These are phyloP conservation scores for Candida vartiovaarae DNA, from an alignment of 805 yeast genomes.

Conservation along the genomic window DNA sequence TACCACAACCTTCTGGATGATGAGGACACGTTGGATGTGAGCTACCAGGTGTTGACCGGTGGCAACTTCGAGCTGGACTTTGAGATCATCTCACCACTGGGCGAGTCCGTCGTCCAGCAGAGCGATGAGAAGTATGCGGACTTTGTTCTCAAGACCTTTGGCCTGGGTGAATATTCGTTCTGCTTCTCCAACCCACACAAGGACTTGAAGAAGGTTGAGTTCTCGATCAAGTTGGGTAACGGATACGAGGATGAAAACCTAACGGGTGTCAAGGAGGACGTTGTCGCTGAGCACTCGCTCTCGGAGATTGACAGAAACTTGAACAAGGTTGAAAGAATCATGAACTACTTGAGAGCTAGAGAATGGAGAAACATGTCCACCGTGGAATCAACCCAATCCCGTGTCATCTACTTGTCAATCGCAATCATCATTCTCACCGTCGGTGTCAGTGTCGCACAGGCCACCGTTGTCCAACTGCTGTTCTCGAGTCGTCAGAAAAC, in stretches of 20 bases:
- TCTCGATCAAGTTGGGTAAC: slow-evolving; percentile 47
- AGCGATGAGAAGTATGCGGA: slow-evolving; percentile 59
- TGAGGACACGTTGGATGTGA: slow-evolving; percentile 33
- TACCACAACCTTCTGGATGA: slow-evolving; percentile 30
- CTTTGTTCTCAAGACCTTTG: slow-evolving; percentile 49
- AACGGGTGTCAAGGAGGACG: slow-evolving; percentile 40
- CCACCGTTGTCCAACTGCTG: slow-evolving; percentile 74
- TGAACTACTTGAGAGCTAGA: slow-evolving; percentile 90
- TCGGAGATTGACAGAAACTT: slow-evolving; percentile 53
- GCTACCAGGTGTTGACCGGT: slow-evolving; percentile 49
- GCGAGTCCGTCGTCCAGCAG: slow-evolving; percentile 40
- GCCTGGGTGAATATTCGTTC: slow-evolving; percentile 56
- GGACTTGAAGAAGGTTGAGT: slow-evolving; percentile 57
- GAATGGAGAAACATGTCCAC: slow-evolving; percentile 96
- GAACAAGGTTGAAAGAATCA: slow-evolving; percentile 48
- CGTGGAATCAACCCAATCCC: slow-evolving; percentile 69
- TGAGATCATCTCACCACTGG: slow-evolving; percentile 49
- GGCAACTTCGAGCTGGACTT: slow-evolving; percentile 65
- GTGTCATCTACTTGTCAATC: slow-evolving; percentile 71
- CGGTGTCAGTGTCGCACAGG: slow-evolving; percentile 70
- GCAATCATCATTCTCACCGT: slow-evolving; percentile 67
- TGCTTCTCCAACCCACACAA: slow-evolving; percentile 62
- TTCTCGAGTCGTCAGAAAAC: slow-evolving; percentile 46
- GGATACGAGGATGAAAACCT: slow-evolving; percentile 24
- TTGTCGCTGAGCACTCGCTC: slow-evolving; percentile 46